Base-by-base conservation (phyloP, 768 basidiomycete genomes). In the Suillus lakei region DNA sequence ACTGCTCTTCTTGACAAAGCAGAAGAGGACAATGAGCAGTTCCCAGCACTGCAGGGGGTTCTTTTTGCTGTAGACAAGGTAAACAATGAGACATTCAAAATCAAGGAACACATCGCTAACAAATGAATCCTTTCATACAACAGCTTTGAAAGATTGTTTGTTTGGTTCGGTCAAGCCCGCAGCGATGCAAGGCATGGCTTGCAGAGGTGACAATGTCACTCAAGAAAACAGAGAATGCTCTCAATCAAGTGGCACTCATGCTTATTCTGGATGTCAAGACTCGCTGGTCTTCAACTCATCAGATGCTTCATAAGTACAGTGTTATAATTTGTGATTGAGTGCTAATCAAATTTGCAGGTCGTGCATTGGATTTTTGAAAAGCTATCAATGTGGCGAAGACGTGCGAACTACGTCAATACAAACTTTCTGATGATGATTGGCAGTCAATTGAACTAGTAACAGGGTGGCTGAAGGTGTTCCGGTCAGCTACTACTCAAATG, bases 281-380 rank as follows among this genome's bases (percentile, higher is more conserved):
- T 0, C 67, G 72, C 0, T 82, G 79, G 81, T 79, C 81, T 48
- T 79, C 75, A 5, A 81, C 76, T 0, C 78, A 68, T 46, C 73
- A 81, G 59, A 80, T 83, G 79, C 64, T 81, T 39, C 15, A 5
- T 39, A 39, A 39, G 38, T 39, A 39, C 38, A 39, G 38, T 39
- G 0, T 5, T 15, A 39, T 15, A 39, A 39, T 39, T 15, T 39
- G 13, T 15, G 13, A 39, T 39, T 39, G 38, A 39, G 38, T 39
- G 13, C n/a, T n/a, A n/a, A 39, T 39, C 38, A 39, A 39, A 39
- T 39, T 39, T 5, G 4, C 15, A 39, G 38, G 38, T 5, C 5
- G 6, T 41, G 34, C 50, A 21, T 9, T 55, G 5, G 39, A 15
- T 34, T 39, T 50, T 8, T 38, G 10, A 5, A 43, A 43, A 28